Base-by-base conservation (phyloP, 306 rosid genomes). In the Corylus avellana region DNA sequence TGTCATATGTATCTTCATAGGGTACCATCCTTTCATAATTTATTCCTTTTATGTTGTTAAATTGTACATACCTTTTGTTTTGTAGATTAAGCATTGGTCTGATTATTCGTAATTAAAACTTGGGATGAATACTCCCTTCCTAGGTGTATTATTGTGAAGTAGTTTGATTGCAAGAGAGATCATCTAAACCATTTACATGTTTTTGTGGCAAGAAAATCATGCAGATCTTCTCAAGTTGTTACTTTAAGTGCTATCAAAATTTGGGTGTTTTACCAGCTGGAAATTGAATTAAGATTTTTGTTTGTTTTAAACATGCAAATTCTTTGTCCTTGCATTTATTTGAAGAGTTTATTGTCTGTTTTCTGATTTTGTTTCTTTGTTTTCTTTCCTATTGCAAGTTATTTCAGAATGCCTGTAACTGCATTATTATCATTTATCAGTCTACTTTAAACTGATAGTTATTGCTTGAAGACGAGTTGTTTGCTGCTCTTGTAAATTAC, bases 191-290 rank as follows among this genome's bases (percentile, higher is more conserved):
- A 39, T 62, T 32, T 27, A 32, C 44, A 29, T 62, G 42, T 62
- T 4, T 62, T 62, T 62, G 44, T 27, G 69, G 8, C 29, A 13
- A 62, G 46, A 29, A 62, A 27, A 32, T 62, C 18, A 13, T 62
- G 18, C 12, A 29, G 46, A 62, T 13, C 5, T 67, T 79, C 54
- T 25, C 50, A 50, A 44, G 63, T 9, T 69, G 14, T 48, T 75
- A 32, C 54, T 74, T 82, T 55, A 72, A 56, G 70, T 75, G 58
- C 78, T 77, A 68, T 74, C 74, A 53, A 53, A 58, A 22, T 77
- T 44, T n/a, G 58, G 64, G 74, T 67, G 20, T 35, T 67, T 11
- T 74, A 61, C 16, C 83, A 55, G 35, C 55, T 71, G 61, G 83
- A 74, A 77, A 46, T 75, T 77, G 59, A 55, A 42, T 47, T 75